phyloP scores from a whole-genome alignment of 2,329 filamentous ascomycete genomes.

The Aspergillus quadricinctus region DNA sequence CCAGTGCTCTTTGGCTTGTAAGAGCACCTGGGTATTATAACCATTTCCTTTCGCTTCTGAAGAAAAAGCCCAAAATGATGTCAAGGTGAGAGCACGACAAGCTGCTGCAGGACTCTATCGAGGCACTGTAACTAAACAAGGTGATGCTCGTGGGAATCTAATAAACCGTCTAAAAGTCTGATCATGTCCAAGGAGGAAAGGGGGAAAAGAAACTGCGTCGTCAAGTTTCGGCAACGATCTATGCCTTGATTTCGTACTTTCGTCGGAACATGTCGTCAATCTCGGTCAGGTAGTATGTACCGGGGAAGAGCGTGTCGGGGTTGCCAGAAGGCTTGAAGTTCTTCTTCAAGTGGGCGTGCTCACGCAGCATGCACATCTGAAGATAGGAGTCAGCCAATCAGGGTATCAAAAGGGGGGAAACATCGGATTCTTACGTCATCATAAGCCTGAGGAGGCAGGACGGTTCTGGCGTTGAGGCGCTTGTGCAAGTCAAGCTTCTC shows the following conservation, averaged over 20 bases:
- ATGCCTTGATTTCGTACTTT: conserved; percentile 71
- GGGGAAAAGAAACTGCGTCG: conserved; percentile 13
- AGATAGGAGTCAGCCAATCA: conserved; percentile 23
- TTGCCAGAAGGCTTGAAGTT: conserved; percentile 67
- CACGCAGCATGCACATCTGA: conserved; percentile 73
- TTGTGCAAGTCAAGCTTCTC: conserved; percentile 66
- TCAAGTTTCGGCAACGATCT: conserved; percentile 26
- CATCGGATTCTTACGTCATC: conserved; percentile 57
- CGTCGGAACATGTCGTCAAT: conserved; percentile 85
- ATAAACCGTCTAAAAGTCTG: conserved; percentile 28
- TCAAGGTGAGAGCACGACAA: conserved; percentile 4
- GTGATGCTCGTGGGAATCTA: conserved; percentile 33
- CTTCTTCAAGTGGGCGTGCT: conserved; percentile 80
- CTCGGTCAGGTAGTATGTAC: conserved; percentile 73
- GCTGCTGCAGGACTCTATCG: conserved; percentile 19
- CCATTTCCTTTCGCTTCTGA: not conserved
- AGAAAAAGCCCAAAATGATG: conserved; percentile 1
- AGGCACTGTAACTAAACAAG: conserved; percentile 17
- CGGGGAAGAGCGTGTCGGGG: conserved; percentile 59
- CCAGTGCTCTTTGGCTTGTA: conserved; percentile 11
- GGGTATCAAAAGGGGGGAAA: not conserved
- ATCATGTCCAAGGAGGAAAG: conserved; percentile 24
- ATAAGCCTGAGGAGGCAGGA: conserved; percentile 67
- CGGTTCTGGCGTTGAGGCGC: conserved; percentile 61
- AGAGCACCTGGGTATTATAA: conserved; percentile 4